Evolutionary conservation across 2,329 filamentous ascomycete species (phyloP).

Genomic region (Sclerotinia sclerotiorum): DNA sequence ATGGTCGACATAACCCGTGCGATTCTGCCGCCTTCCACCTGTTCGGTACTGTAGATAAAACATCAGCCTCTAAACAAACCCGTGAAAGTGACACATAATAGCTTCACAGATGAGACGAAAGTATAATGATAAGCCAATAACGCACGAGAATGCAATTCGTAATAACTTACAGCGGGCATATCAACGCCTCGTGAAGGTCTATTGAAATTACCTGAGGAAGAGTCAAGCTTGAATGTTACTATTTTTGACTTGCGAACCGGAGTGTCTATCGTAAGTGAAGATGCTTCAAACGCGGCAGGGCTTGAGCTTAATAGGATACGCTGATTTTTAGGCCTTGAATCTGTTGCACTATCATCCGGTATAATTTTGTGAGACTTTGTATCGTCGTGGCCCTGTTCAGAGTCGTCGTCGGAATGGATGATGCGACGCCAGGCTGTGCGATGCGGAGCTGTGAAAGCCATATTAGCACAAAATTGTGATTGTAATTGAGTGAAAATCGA

Average conservation of each 20-base stretch:
- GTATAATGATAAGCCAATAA: background rate
- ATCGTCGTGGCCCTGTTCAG: background rate
- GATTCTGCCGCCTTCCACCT: slow-evolving; percentile 37
- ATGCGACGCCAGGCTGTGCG: background rate
- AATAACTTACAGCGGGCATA: slow-evolving; percentile 22
- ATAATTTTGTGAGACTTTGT: background rate
- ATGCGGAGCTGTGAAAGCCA: background rate
- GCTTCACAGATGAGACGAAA: slow-evolving; percentile 5
- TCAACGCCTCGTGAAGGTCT: background rate
- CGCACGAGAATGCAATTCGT: background rate
- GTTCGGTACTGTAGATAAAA: slow-evolving; percentile 35
- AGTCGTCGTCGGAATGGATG: background rate
- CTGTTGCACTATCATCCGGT: background rate
- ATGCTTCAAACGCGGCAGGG: background rate
- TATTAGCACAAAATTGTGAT: background rate
- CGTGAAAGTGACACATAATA: background rate
- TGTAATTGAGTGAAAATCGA: background rate
- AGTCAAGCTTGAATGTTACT: background rate
- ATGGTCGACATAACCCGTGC: slow-evolving; percentile 50
- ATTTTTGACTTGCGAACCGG: background rate
- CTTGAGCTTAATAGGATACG: too few species aligned
- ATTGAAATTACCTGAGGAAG: background rate
- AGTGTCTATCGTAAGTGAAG: background rate
- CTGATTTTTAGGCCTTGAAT: background rate
- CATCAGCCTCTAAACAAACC: slow-evolving; percentile 1